These are phyloP conservation scores for Lasiosphaeria miniovina DNA, from an alignment of 495 filamentous ascomycete species.

Conservation along the genomic window DNA sequence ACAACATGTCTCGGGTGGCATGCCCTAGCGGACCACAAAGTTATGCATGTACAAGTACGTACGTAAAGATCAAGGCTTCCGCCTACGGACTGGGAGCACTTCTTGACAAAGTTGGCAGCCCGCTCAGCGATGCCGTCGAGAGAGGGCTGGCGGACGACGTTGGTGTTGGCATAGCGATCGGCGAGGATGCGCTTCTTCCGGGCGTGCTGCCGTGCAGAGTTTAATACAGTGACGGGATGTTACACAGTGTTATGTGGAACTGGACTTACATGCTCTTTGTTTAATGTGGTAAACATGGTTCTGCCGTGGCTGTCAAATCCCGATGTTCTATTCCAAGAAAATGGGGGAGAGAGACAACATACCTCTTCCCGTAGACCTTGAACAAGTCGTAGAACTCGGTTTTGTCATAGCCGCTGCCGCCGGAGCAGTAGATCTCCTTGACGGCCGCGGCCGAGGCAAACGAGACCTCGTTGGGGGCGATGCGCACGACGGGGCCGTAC, in stretches of 20 bases:
- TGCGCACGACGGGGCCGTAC: slow-evolving; percentile 57
- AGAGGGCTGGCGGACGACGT: slow-evolving; percentile 52
- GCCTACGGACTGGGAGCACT: slow-evolving; percentile 41
- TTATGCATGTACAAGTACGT: slow-evolving; percentile 17
- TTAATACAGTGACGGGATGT: too few species aligned
- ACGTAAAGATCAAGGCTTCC: slow-evolving; percentile 58
- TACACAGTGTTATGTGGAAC: not conserved
- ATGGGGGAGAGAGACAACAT: slow-evolving; percentile 3
- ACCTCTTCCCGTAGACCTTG: slow-evolving; percentile 54
- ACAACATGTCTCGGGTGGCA: not conserved
- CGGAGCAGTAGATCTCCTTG: slow-evolving; percentile 64
- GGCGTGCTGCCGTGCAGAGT: slow-evolving; percentile 42
- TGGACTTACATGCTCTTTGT: slow-evolving; percentile 49
- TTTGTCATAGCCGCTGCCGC: slow-evolving; percentile 66
- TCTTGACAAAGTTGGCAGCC: slow-evolving; percentile 49
- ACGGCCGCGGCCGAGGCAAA: slow-evolving; percentile 56
- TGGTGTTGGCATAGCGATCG: slow-evolving; percentile 65
- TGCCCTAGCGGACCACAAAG: not conserved
- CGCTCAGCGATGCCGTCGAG: slow-evolving; percentile 54
- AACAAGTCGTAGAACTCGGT: slow-evolving; percentile 66
- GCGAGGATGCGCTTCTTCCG: slow-evolving; percentile 59
- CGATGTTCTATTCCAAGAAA: not conserved
- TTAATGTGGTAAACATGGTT: slow-evolving; percentile 61
- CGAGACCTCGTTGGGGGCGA: slow-evolving; percentile 59
- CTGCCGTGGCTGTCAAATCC: slow-evolving; percentile 23